Base-by-base conservation (phyloP, 2,329 filamentous ascomycete species). In the Fusarium sp. region DNA sequence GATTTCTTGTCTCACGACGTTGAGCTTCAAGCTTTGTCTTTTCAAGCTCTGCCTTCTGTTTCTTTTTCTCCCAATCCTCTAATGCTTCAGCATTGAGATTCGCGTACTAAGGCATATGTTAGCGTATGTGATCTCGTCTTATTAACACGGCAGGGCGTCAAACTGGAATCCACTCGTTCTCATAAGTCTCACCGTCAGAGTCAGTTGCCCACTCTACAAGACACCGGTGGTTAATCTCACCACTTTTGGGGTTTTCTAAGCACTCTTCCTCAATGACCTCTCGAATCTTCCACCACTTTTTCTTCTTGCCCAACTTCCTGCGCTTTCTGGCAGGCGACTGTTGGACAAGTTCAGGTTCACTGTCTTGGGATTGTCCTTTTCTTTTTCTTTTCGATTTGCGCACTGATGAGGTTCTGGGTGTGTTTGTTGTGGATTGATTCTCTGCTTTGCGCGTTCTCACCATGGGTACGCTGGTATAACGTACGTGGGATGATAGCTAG, bases 131-230 rank as follows among this genome's bases (percentile, higher is more conserved):
- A 48, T 48, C 51, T 63, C 24, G 53, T 57, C 58, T 54, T 30
- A 42, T 31, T 8, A 18, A 67, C 35, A 24, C 26, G 24, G 45
- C 28, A 14, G 51, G 26, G 41, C 33, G 41, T 61, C 69, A 51
- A 42, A 73, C 73, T 65, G 72, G 38, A 67, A 81, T 80, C 82
- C 83, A 85, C 56, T 78, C 78, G 31, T 81, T 78, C 33, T 65
- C 33, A 65, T 81, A 83, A 20, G 61, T 31, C 61, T 83, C 68
- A 36, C 82, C 81, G 6, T 81, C 82, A 8, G 65, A 58, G 56
- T 81, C 73, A 66, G 80, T 77, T 58, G 81, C 81, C 82, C 83
- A 85, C 61, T 83, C 79, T 20, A 85, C 79, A 24, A 83, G 68
- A 48, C 83, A 85, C 61, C 82, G 72, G 20, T 77, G 69, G 39